Percentiles rank a stretch among this genome's conserved stretches.
These are phyloP conservation scores for Paramecium pentaurelia DNA, from an alignment of 73 alveolate species.

Conservation along the genomic window DNA sequence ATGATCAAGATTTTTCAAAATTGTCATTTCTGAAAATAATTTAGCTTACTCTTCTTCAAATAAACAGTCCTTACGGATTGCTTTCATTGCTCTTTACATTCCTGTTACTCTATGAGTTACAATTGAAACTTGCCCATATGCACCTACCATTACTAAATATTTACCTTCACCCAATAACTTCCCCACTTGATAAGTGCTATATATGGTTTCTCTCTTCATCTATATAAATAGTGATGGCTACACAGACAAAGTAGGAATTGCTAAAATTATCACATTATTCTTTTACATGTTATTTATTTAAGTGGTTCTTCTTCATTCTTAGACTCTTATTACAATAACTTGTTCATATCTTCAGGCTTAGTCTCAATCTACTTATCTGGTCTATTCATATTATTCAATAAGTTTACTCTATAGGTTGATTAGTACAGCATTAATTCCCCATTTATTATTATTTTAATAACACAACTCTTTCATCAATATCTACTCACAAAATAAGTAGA, in stretches of 20 bases:
- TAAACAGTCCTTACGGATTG: slow-evolving; percentile 74
- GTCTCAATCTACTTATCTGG: background rate
- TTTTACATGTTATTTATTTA: background rate
- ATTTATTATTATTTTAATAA: background rate
- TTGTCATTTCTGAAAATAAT: slow-evolving; percentile 72
- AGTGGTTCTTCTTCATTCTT: background rate
- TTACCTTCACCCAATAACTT: slow-evolving; percentile 12
- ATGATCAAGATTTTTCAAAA: slow-evolving; percentile 47
- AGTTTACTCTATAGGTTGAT: background rate
- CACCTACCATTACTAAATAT: slow-evolving; percentile 26
- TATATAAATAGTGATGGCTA: background rate
- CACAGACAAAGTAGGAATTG: background rate
- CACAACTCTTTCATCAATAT: background rate
- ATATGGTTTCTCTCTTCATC: slow-evolving; percentile 6
- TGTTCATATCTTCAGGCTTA: background rate
- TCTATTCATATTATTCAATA: background rate
- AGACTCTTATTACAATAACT: background rate
- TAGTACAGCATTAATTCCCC: background rate
- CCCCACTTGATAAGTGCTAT: background rate
- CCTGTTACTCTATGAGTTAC: slow-evolving; percentile 72
- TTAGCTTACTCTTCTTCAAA: slow-evolving; percentile 48
- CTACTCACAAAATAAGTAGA: background rate
- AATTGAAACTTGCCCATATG: slow-evolving; percentile 85
- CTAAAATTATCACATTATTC: background rate
- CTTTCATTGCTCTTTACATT: slow-evolving; percentile 82